Base-by-base conservation (phyloP, 345 rosid species). In the Ceriops tagal region DNA sequence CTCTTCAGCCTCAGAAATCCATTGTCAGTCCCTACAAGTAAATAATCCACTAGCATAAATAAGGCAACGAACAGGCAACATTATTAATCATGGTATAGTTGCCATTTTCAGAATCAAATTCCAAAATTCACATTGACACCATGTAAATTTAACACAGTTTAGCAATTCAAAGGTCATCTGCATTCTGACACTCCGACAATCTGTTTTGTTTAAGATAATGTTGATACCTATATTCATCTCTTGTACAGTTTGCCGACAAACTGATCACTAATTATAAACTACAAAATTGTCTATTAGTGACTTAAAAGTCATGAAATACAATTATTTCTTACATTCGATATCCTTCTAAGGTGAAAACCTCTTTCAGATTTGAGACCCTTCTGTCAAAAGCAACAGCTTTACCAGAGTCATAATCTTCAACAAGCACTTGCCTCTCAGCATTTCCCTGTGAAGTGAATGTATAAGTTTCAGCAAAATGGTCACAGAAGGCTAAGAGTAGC, bases 341-440 rank as follows among this genome's bases (percentile, higher is more conserved):
- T 60, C 99, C 99, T 55, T 92, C 97, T 74, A 83, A 76, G 61
- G 99, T 95, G 79, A 69, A 85, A 67, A 92, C 97, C 75, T 95
- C 99, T 80, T 83, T 85, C 76, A 95, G 74, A 83, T 92, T 88
- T 34, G 80, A 58, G 65, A 88, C 83, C 70, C 85, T 87, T 84
- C 51, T 77, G 68, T 87, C 96, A 86, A 95, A 95, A 70, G 99
- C 97, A 75, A 92, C 92, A 58, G 78, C 75, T 79, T 80, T 88
- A 43, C 96, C 99, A 34, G 30, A 80, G 26, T 90, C 90, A 79
- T 95, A 95, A 81, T 95, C 86, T 78, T 80, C 85, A 62, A 93
- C 96, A 71, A 95, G 97, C 70, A 95, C 96, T 79, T 87, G 96
- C 68, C 97, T 88, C 87, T 95, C 99, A 65, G 81, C 88, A 72